Evolutionary conservation across 805 yeast species (phyloP).

Genomic region (Cyberlindnera xishuangbannaensis): DNA sequence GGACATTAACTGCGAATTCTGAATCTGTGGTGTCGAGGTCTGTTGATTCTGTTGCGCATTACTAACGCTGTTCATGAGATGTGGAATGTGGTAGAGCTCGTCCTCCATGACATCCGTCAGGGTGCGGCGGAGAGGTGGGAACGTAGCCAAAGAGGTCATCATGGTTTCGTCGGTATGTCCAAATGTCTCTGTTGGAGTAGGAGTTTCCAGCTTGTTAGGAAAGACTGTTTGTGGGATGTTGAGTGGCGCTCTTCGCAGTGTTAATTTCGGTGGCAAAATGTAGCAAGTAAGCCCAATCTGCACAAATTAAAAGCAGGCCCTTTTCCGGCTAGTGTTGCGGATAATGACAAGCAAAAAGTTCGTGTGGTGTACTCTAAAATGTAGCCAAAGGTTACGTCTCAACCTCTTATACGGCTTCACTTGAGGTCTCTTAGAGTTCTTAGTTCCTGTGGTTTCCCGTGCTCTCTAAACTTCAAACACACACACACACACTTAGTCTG

Average conservation of each 20-base stretch:
- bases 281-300: background rate
- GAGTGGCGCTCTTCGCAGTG: background rate
- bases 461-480: no score
- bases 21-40: background rate
- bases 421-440: no score
- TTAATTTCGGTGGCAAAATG: slow-evolving; percentile 6
- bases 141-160: slow-evolving; percentile 44
- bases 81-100: slow-evolving; percentile 41
- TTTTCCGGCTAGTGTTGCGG: background rate
- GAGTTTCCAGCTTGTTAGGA: background rate
- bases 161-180: background rate
- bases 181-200: background rate
- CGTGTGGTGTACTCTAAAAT: no score
- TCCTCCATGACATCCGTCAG: slow-evolving; percentile 56
- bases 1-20: slow-evolving; percentile 7
- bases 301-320: background rate
- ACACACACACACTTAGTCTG: no score
- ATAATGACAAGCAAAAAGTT: background rate
- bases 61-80: no score
- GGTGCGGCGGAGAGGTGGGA: slow-evolving; percentile 47
- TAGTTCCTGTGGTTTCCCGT: no score
- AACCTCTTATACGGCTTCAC: no score
- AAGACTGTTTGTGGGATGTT: background rate
- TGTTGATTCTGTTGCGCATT: slow-evolving; percentile 4
- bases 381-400: no score